phyloP scores from a whole-genome alignment of 495 filamentous ascomycete genomes.

The Penicillium paxilli region DNA sequence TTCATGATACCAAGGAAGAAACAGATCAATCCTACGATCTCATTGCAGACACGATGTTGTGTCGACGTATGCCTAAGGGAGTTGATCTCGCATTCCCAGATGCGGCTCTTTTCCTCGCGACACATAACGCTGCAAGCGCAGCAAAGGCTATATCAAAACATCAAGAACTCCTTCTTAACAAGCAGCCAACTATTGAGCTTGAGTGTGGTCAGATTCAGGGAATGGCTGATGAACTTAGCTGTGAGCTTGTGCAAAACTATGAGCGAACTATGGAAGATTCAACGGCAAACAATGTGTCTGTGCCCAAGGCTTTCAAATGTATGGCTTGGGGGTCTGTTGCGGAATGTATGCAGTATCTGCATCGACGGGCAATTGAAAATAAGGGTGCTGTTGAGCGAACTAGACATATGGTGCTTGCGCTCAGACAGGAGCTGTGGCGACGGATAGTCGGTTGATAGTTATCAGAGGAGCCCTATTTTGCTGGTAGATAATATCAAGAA shows the following conservation, averaged over 20 bases:
- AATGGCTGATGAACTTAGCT: slow-evolving; percentile 40
- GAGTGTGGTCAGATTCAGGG: slow-evolving; percentile 65
- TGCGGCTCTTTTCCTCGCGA: slow-evolving; percentile 40
- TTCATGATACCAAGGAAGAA: slow-evolving; percentile 42
- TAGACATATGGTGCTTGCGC: slow-evolving; percentile 27
- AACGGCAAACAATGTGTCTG: slow-evolving; percentile 11
- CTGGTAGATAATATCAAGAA: background rate
- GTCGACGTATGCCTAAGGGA: slow-evolving; percentile 14
- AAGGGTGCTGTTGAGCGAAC: slow-evolving; percentile 34
- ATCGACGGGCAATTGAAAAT: slow-evolving; percentile 38
- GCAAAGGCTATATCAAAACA: slow-evolving; percentile 30
- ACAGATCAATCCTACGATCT: slow-evolving; percentile 42
- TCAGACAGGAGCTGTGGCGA: slow-evolving; percentile 27
- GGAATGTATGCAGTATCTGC: slow-evolving; percentile 39
- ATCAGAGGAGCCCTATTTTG: too few relatives aligned
- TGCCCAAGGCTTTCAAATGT: slow-evolving; percentile 37
- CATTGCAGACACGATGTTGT: slow-evolving; percentile 35
- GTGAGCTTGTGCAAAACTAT: slow-evolving; percentile 29
- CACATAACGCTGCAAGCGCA: slow-evolving; percentile 36
- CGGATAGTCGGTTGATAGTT: slow-evolving; percentile 38
- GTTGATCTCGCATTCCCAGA: slow-evolving; percentile 26
- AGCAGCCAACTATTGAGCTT: slow-evolving; percentile 25
- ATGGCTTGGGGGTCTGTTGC: slow-evolving; percentile 36
- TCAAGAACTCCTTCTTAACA: slow-evolving; percentile 18
- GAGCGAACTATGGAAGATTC: slow-evolving; percentile 16